Evolutionary conservation across 768 basidiomycete species (phyloP), one percentile per base, ranked within the genome.

Genomic region (Leccinum subtestaceum): DNA sequence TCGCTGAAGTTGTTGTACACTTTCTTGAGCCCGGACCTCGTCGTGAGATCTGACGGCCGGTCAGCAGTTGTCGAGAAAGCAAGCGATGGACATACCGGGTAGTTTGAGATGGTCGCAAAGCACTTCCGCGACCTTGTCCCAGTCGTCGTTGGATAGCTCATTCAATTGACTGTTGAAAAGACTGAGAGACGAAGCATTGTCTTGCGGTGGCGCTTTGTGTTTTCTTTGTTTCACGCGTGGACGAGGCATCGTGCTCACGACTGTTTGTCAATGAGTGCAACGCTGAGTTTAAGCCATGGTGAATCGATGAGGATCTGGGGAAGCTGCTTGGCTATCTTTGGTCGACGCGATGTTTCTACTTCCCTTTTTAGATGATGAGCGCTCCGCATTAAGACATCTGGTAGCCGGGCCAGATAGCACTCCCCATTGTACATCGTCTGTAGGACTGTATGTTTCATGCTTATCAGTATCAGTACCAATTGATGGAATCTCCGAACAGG

Each of bases 21-120:
- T 63, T 81, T 84, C 68, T 84, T 87, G 60, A 88, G 68, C 17
- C 85, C 86, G 63, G 78, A 80, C 67, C 86, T 84, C 84, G 46
- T 47, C 23, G 9, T 23, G 46, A 47, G 23, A 25, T 25, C 46
- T 25, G 46, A 15, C 15, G 13, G 31, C 34, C 17, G 6, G 46
- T 54, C 23, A 34, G 51, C n/a, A 10, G 2, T 19, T 19, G 11
- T 32, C 19, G n/a, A 19, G 31, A 49, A 36, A 11, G 3, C 13
- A 13, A 15, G 21, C 2, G 8, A n/a, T 29, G 25, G n/a, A 60
- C 75, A 27, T 56, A 81, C 85, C 83, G 46, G 85, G 85, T 3
- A 86, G 67, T 1, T 80, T 70, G 57, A 84, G 82, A 52, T 74
- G 65, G 2, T 72, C 72, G 64, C 84, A 84, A 0, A 86, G 71